Evolutionary conservation across 148 eudicot species (phyloP).

Genomic region (Arbutus unedo): DNA sequence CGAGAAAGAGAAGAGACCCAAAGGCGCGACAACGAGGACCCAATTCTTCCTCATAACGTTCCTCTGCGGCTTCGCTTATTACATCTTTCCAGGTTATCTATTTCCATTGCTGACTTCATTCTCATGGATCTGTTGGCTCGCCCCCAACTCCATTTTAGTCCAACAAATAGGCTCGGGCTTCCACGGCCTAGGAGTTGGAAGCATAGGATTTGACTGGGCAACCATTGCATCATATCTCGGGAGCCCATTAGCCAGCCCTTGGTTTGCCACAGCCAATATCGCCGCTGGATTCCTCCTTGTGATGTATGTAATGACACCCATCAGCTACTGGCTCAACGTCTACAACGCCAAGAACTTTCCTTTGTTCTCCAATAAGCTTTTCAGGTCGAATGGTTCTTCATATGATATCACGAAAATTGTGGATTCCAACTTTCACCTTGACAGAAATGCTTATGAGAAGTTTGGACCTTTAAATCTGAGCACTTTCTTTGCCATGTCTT

Average conservation of each 20-base stretch:
- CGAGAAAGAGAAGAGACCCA: slow-evolving; percentile 53
- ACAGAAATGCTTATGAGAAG: slow-evolving; percentile 41
- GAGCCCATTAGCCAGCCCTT: slow-evolving; percentile 72
- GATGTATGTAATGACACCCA: slow-evolving; percentile 55
- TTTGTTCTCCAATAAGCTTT: slow-evolving; percentile 42
- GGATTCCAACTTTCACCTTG: slow-evolving; percentile 42
- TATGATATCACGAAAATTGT: slow-evolving; percentile 44
- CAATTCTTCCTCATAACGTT: slow-evolving; percentile 60
- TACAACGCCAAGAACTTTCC: slow-evolving; percentile 69
- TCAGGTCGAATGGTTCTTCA: slow-evolving; percentile 35
- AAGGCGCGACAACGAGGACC: slow-evolving; percentile 42
- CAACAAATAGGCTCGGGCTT: slow-evolving; percentile 68
- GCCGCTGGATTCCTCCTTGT: slow-evolving; percentile 44
- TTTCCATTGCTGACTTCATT: slow-evolving; percentile 41
- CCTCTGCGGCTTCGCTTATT: slow-evolving; percentile 44
- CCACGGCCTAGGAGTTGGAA: slow-evolving; percentile 54
- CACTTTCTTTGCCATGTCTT: slow-evolving; percentile 62
- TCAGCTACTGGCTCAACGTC: slow-evolving; percentile 42
- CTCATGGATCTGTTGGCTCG: slow-evolving; percentile 73
- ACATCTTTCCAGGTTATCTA: slow-evolving; percentile 46
- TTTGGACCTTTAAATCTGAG: slow-evolving; percentile 54
- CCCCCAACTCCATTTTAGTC: slow-evolving; percentile 42
- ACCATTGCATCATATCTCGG: slow-evolving; percentile 54
- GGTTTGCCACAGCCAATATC: slow-evolving; percentile 70
- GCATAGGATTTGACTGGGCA: slow-evolving; percentile 60